Evolutionary conservation across 208 protist genomes (phyloP).

Genomic region (Naegleria lovaniensis): DNA sequence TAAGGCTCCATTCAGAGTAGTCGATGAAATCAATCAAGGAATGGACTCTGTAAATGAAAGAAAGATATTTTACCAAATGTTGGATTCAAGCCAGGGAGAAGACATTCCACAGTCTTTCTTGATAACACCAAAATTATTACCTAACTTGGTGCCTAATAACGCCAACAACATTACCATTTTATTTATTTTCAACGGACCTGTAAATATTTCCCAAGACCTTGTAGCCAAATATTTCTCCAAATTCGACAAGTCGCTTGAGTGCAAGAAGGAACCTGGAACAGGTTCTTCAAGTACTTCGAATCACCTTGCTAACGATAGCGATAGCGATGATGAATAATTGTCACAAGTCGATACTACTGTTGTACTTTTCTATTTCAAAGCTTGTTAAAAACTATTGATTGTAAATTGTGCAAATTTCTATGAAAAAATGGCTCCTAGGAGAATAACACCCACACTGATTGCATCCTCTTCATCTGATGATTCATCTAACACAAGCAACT

Average conservation of each 20-base stretch:
- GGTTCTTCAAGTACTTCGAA: too few species aligned
- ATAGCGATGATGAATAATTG: too few species aligned
- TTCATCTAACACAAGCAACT: too few species aligned
- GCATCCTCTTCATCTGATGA: too few species aligned
- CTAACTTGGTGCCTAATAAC: constrained; percentile 12
- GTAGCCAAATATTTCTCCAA: background rate
- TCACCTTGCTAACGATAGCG: too few species aligned
- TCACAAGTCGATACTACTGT: too few species aligned
- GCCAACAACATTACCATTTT: constrained; percentile 22
- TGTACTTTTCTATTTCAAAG: too few species aligned
- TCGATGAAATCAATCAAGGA: constrained; percentile 59
- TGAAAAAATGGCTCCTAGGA: too few species aligned
- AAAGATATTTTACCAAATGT: constrained; percentile 33
- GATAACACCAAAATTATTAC: constrained; percentile 31
- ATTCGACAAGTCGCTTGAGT: background rate
- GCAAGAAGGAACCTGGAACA: too few species aligned
- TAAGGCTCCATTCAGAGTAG: constrained; percentile 65
- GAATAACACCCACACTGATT: too few species aligned
- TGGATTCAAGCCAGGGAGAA: background rate
- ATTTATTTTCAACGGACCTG: constrained; percentile 27
- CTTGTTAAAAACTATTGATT: too few species aligned
- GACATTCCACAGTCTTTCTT: constrained; percentile 25
- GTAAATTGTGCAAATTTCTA: too few species aligned
- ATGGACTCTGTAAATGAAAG: constrained; percentile 40
- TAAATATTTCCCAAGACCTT: background rate